phyloP scores from a whole-genome alignment of 257 asterid species.

The Solanum commersonii region DNA sequence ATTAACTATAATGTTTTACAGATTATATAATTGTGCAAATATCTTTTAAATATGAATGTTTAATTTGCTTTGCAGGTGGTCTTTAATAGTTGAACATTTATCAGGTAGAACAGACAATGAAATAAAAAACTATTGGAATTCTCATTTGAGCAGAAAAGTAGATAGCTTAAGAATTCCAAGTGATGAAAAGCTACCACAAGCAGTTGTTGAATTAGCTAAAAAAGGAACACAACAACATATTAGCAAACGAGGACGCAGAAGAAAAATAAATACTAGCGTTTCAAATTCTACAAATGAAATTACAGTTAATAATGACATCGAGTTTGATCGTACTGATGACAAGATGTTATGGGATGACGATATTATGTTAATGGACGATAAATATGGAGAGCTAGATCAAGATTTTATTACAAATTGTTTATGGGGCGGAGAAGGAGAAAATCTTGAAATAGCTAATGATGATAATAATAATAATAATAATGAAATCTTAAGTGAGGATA shows the following conservation, averaged over 20 bases:
- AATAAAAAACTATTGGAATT: slow-evolving; percentile 87
- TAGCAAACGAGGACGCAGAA: slow-evolving; percentile 15
- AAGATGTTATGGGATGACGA: slow-evolving; percentile 9
- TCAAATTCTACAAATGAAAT: not conserved
- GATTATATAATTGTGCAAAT: not conserved
- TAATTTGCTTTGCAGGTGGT: slow-evolving; percentile 45
- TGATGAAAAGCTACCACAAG: slow-evolving; percentile 8
- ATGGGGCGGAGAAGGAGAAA: not conserved
- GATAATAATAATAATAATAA: not conserved
- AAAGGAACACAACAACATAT: not conserved
- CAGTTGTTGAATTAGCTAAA: slow-evolving; percentile 1
- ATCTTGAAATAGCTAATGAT: not conserved
- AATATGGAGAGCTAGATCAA: not conserved
- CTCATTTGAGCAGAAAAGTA: slow-evolving; percentile 57
- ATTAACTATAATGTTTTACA: not conserved
- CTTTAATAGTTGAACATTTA: slow-evolving; percentile 57
- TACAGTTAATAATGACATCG: not conserved
- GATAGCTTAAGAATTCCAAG: slow-evolving; percentile 25
- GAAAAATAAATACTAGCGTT: slow-evolving; percentile 2
- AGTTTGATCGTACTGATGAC: not conserved
- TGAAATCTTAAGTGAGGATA: not conserved
- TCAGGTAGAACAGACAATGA: slow-evolving; percentile 99
- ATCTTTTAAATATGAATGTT: not conserved
- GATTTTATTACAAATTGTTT: not conserved
- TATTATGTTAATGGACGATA: not conserved